phyloP scores from a whole-genome alignment of 768 basidiomycete genomes.

The Strobilomyces dryophilus region DNA sequence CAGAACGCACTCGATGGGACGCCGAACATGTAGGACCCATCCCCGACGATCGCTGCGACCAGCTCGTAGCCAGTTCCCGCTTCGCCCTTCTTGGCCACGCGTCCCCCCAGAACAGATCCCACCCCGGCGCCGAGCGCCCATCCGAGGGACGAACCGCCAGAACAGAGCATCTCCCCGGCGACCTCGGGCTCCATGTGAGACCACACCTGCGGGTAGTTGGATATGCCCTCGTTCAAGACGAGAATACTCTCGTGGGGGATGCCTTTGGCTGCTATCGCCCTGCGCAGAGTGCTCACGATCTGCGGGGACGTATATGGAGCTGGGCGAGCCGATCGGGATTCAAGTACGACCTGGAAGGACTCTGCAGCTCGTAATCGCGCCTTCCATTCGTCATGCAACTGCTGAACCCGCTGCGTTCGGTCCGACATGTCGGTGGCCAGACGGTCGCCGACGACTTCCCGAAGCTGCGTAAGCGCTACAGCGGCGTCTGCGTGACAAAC shows the following conservation, averaged over 20 bases:
- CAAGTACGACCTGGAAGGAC: constrained; percentile 16
- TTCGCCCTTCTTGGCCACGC: constrained; percentile 19
- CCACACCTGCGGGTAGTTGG: constrained; percentile 53
- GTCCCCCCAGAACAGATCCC: constrained; percentile 49
- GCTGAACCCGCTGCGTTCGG: constrained; percentile 14
- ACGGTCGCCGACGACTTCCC: constrained; percentile 15
- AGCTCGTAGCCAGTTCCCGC: constrained; percentile 42
- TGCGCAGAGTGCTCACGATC: constrained; percentile 46
- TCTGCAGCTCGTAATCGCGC: constrained; percentile 31
- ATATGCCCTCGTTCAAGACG: constrained; percentile 61
- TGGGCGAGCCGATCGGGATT: constrained; percentile 1
- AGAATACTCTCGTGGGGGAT: constrained; percentile 40
- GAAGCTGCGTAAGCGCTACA: constrained; percentile 48
- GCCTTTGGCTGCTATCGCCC: constrained; percentile 30
- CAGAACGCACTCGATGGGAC: constrained; percentile 65
- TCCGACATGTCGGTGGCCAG: constrained; percentile 9
- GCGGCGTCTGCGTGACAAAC: constrained; percentile 55
- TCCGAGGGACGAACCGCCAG: constrained; percentile 64
- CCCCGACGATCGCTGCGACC: constrained; percentile 58
- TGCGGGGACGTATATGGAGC: constrained; percentile 40
- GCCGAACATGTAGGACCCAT: constrained; percentile 66
- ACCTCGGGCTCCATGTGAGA: constrained; percentile 50
- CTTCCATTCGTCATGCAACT: constrained; percentile 26
- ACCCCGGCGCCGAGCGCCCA: constrained; percentile 66
- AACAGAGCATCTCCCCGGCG: constrained; percentile 49